A percentile compares a stretch with the other conserved stretches of the same genome.
phyloP scores from a whole-genome alignment of 106 monocot species.

The Triglochin maritima region DNA sequence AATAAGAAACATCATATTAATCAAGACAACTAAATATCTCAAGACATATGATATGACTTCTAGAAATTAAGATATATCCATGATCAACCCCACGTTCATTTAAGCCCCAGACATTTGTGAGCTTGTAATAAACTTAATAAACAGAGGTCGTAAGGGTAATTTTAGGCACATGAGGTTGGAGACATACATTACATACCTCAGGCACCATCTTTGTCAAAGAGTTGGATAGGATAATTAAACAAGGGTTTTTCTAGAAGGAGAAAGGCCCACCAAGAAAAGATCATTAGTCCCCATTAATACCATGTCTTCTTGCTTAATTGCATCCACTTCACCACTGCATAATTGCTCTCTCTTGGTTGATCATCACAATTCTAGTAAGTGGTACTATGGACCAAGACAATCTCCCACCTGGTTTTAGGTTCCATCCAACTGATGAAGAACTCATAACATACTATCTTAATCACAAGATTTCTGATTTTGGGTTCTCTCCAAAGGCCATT shows the following conservation, averaged over 20 bases:
- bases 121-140: neutral
- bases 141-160: neutral
- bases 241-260: neutral
- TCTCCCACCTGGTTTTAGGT: slow-evolving; percentile 69
- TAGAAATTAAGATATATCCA: no score
- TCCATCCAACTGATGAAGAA: slow-evolving; percentile 71
- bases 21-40: no score
- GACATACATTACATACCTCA: neutral
- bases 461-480: slow-evolving; percentile 40
- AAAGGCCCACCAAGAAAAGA: neutral
- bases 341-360: neutral
- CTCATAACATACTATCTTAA: slow-evolving; percentile 70
- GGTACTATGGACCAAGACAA: slow-evolving; percentile 28
- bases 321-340: neutral
- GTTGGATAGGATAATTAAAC: slow-evolving; percentile 10
- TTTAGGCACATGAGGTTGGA: neutral
- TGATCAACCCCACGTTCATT: no score
- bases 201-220: neutral
- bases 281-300: neutral
- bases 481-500: slow-evolving; percentile 42
- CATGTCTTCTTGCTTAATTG: neutral
- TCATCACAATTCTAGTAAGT: neutral
- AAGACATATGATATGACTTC: no score
- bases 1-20: no score
- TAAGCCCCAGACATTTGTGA: no score